Evolutionary conservation across 2,329 filamentous ascomycete species (phyloP).

Genomic region (Neonectria neomacrospora): DNA sequence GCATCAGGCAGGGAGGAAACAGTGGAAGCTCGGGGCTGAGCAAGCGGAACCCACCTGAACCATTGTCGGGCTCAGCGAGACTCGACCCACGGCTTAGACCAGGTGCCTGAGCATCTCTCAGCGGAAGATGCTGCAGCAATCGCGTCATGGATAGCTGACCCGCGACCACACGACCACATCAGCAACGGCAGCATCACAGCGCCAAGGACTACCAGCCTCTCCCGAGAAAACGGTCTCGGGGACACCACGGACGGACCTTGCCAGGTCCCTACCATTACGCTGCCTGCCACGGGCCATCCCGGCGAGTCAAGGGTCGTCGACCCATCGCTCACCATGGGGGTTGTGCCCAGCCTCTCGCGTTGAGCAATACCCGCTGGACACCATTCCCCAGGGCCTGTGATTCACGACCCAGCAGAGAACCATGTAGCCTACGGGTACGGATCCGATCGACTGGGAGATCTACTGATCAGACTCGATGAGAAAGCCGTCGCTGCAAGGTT

Average conservation of each 20-base stretch:
- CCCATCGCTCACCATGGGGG: conserved; percentile 13
- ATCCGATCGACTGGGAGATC: conserved; percentile 32
- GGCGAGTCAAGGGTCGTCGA: conserved; percentile 3
- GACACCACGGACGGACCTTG: conserved; percentile 27
- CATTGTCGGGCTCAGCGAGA: background rate
- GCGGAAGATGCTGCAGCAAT: background rate
- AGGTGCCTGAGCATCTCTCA: conserved; percentile 2
- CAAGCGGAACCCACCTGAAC: conserved; percentile 2
- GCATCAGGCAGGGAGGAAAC: conserved; percentile 37
- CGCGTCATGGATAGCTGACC: background rate
- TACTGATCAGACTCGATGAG: conserved; percentile 13
- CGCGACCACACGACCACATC: conserved; percentile 2
- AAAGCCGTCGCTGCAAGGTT: conserved; percentile 12
- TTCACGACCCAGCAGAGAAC: conserved; percentile 24
- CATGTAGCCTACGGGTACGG: conserved; percentile 30
- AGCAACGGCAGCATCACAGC: conserved; percentile 4
- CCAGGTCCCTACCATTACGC: conserved; percentile 17
- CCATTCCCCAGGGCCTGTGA: conserved; percentile 36
- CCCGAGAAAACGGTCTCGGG: conserved; percentile 28
- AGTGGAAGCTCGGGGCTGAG: conserved; percentile 19
- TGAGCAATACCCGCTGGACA: conserved; percentile 22
- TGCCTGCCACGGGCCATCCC: conserved; percentile 17
- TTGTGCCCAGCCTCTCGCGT: conserved; percentile 29
- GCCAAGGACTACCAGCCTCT: conserved; percentile 14
- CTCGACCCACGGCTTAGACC: conserved; percentile 2